Conservation (phyloP, 73 alveolate species). For the Tetrahymena malaccensis region DNA sequence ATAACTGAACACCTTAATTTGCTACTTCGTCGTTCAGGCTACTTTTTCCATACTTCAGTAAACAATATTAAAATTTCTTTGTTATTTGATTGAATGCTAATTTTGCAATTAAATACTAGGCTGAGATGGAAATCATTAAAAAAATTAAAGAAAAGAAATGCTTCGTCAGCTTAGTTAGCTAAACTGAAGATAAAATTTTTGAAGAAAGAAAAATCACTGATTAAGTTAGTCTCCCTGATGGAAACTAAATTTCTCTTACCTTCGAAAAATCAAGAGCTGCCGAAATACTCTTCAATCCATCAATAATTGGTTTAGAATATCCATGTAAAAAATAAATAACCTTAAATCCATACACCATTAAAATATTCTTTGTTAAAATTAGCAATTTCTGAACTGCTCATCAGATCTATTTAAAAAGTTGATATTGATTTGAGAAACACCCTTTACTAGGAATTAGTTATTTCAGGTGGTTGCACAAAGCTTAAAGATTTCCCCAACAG, state of each 20-base stretch:
- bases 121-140: conserved; percentile 78
- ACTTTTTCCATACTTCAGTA: conserved; percentile 75
- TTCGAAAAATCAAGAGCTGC: conserved; percentile 84
- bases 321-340: conserved; percentile 33
- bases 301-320: conserved; percentile 72
- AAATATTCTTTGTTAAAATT: background rate
- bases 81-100: background rate
- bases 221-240: conserved; percentile 80
- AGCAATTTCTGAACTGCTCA: conserved; percentile 64
- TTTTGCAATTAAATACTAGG: background rate
- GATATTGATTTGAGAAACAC: conserved; percentile 78
- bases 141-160: conserved; percentile 79
- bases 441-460: conserved; percentile 47
- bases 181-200: conserved; percentile 11
- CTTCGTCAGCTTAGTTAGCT: conserved; percentile 21
- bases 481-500: conserved; percentile 46
- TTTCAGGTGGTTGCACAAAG: conserved; percentile 72
- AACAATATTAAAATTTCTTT: background rate
- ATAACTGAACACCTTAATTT: conserved; percentile 77
- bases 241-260: conserved; percentile 53
- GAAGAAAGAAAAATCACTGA: conserved; percentile 44
- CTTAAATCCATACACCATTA: background rate
- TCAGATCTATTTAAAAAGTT: conserved; percentile 65
- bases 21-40: conserved; percentile 76
- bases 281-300: conserved; percentile 83